Evolutionary conservation across 2,329 filamentous ascomycete species (phyloP).

Genomic region (Neurospora sp.): DNA sequence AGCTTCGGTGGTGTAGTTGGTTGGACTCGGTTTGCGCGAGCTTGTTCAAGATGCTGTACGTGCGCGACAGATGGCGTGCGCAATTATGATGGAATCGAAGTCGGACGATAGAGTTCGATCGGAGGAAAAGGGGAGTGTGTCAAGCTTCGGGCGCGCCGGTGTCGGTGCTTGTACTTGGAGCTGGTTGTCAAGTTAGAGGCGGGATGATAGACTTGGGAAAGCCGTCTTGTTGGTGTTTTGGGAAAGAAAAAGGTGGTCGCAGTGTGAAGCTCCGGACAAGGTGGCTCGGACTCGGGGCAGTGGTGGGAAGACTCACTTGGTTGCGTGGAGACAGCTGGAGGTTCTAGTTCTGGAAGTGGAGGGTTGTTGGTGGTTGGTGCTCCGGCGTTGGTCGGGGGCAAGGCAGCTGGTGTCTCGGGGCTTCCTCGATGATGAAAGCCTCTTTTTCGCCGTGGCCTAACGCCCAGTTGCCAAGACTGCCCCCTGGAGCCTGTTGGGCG

Average conservation of each 20-base stretch:
- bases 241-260: not conserved
- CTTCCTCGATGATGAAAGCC: not conserved
- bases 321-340: not conserved
- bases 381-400: not conserved
- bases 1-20: not conserved
- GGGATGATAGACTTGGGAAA: not conserved
- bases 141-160: constrained; percentile 2
- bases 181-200: not conserved
- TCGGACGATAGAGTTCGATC: not conserved
- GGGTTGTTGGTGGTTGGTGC: not conserved
- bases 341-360: not conserved
- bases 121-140: not conserved
- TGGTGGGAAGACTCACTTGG: not conserved
- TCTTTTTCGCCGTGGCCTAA: not conserved
- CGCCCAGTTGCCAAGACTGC: not conserved
- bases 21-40: not conserved
- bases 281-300: not conserved
- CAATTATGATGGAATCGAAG: not conserved
- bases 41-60: not conserved
- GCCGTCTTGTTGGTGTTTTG: not conserved
- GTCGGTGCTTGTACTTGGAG: constrained; percentile 1
- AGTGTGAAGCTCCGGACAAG: not conserved
- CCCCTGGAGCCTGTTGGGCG: not conserved
- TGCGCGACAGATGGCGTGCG: not conserved
- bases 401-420: not conserved